Conservation (phyloP, 139 green algal genomes). For the Eudorina sp. region DNA sequence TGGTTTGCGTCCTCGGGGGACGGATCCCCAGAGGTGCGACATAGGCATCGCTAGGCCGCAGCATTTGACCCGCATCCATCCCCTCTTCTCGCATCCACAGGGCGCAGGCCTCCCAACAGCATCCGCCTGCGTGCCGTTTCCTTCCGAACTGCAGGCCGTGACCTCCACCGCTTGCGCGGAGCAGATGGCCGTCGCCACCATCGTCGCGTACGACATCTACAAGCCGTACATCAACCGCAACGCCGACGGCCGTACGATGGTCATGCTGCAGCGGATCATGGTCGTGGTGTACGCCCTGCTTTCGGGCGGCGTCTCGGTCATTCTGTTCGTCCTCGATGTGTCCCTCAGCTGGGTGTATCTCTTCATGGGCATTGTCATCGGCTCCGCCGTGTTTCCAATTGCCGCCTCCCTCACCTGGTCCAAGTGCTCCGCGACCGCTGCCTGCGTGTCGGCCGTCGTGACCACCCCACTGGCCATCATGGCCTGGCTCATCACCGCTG, state of each 20-base stretch:
- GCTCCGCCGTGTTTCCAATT: conserved; percentile 86
- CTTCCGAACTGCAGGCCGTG: conserved; percentile 65
- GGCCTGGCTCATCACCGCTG: conserved; percentile 66
- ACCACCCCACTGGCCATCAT: conserved; percentile 71
- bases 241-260: conserved; percentile 84
- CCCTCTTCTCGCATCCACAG: too few relatives aligned
- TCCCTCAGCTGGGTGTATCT: conserved; percentile 88
- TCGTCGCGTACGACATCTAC: conserved; percentile 88
- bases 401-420: conserved; percentile 57
- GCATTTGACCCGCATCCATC: too few relatives aligned
- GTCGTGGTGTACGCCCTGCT: conserved; percentile 73
- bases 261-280: conserved; percentile 59
- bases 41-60: too few relatives aligned
- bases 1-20: too few relatives aligned
- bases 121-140: neutral
- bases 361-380: conserved; percentile 87
- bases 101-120: neutral
- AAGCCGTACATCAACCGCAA: conserved; percentile 82
- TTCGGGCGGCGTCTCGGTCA: conserved; percentile 88
- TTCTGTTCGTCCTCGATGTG: conserved; percentile 85
- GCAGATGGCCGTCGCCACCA: conserved; percentile 91
- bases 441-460: conserved; percentile 79
- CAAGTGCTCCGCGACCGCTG: conserved; percentile 77
- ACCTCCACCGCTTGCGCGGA: conserved; percentile 89
- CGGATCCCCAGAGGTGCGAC: too few relatives aligned